Percentiles rank a stretch among this genome's conserved stretches.
These are phyloP conservation scores for Buxus sempervirens DNA, from an alignment of 164 flowering plant species.

Conservation along the genomic window DNA sequence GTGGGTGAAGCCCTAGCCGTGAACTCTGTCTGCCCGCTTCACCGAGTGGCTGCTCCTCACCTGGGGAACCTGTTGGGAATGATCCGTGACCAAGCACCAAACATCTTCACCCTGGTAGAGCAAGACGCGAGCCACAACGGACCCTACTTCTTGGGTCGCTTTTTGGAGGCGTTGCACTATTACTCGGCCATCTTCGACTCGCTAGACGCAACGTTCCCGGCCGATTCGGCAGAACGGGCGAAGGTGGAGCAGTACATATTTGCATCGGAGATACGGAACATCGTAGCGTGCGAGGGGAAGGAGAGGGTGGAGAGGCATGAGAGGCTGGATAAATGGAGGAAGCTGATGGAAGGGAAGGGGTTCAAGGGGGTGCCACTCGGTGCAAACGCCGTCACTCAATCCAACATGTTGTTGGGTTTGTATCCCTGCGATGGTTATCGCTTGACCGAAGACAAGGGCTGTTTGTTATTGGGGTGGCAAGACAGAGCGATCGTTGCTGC, in stretches of 20 bases:
- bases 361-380: constrained; percentile 57
- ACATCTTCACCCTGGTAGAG: constrained; percentile 62
- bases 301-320: constrained; percentile 69
- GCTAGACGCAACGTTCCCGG: constrained; percentile 61
- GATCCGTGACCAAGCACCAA: constrained; percentile 72
- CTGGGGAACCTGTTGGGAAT: constrained; percentile 48
- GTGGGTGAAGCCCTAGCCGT: constrained; percentile 74
- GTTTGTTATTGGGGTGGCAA: constrained; percentile 79
- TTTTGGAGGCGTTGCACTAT: constrained; percentile 67
- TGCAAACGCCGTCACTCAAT: constrained; percentile 62
- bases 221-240: constrained; percentile 53
- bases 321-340: constrained; percentile 77
- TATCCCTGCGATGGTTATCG: constrained; percentile 63
- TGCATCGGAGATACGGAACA: constrained; percentile 64
- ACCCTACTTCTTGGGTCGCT: constrained; percentile 66
- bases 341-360: constrained; percentile 63
- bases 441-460: constrained; percentile 62
- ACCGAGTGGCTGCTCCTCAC: constrained; percentile 44
- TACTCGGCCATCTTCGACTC: constrained; percentile 78
- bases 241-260: constrained; percentile 74
- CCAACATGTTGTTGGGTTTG: constrained; percentile 52
- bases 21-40: constrained; percentile 56
- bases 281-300: constrained; percentile 64
- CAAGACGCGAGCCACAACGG: constrained; percentile 80
- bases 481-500: constrained; percentile 67